phyloP scores from a whole-genome alignment of 805 yeast genomes.

The Suhomyces sp. region DNA sequence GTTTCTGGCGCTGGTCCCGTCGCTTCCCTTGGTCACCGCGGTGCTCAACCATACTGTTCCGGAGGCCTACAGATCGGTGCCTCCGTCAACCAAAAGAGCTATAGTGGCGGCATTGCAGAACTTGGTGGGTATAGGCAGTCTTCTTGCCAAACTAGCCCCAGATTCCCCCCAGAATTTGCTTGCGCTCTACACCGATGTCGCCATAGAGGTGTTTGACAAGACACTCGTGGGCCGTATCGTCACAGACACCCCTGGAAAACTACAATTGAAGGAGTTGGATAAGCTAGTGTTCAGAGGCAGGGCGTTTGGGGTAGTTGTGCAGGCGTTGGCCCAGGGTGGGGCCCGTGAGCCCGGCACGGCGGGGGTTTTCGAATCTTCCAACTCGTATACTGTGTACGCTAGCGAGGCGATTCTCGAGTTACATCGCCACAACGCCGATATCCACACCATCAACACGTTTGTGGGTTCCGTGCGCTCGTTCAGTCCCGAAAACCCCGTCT shows the following conservation, averaged over 20 bases:
- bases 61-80: conserved; percentile 22
- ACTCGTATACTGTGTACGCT: conserved; percentile 20
- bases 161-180: not conserved
- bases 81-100: conserved; percentile 7
- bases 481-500: conserved; percentile 11
- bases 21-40: conserved; percentile 11
- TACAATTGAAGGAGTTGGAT: conserved; percentile 31
- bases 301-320: conserved; percentile 23
- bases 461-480: conserved; percentile 22
- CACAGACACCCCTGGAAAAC: not conserved
- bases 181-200: not conserved
- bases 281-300: conserved; percentile 36
- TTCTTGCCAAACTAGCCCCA: conserved; percentile 13
- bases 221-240: not conserved
- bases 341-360: conserved; percentile 6
- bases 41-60: conserved; percentile 34
- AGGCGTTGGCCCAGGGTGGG: conserved; percentile 10
- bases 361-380: conserved; percentile 11
- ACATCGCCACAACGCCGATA: conserved; percentile 7
- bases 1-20: not conserved
- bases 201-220: not conserved
- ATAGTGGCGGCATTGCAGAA: conserved; percentile 18
- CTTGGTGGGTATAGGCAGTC: conserved; percentile 31
- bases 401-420: conserved; percentile 15
- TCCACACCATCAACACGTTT: conserved; percentile 12